Base-by-base conservation (phyloP, 179 eudicot species). In the Beta corolliflora region DNA sequence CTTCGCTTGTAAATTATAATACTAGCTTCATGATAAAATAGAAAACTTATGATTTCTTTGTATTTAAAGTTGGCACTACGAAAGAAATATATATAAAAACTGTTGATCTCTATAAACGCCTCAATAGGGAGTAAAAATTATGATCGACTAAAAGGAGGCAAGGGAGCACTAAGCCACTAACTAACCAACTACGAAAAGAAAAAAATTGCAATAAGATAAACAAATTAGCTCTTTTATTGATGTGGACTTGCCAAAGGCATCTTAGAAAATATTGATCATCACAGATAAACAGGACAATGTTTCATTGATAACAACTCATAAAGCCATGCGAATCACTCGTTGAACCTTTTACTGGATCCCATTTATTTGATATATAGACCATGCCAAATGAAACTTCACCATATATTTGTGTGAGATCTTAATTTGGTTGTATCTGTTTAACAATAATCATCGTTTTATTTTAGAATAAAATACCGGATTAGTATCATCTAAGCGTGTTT, bases 251-350 rank as follows among this genome's bases (percentile, higher is more conserved):
- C 0, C 9, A 80, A 46, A 50, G 68, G 64, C 64, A 78, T 66
- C 60, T 67, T 78, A 31, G 44, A 48, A 53, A 54, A 67, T 29
- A 25, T 29, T 36, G 36, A 31, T 31, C 36, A 31, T 31, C 36
- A 31, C 36, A 21, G 74, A 66, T 31, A 19, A 15, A 41, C 2
- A 19, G 19, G 25, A 54, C 73, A 54, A 11, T 67, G 45, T 50
- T 46, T 67, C 31, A 53, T 53, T 78, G 80, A 63, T 41, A 66
- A 77, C 72, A 77, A 77, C 72, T 21, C 21, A 46, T 77, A 29
- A 64, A 23, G 56, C 21, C 16, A 4, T 63, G 65, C 1, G 72
- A 63, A 64, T 64, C 71, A 61, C 60, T 25, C 23, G 80, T 77
- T 12, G 45, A 7, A 21, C 68, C 54, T 45, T 46, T 50, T 52